Percentiles rank a stretch among this genome's conserved stretches.
phyloP scores from a whole-genome alignment of 2,329 filamentous ascomycete genomes.

The Arthrinium puccinioides region DNA sequence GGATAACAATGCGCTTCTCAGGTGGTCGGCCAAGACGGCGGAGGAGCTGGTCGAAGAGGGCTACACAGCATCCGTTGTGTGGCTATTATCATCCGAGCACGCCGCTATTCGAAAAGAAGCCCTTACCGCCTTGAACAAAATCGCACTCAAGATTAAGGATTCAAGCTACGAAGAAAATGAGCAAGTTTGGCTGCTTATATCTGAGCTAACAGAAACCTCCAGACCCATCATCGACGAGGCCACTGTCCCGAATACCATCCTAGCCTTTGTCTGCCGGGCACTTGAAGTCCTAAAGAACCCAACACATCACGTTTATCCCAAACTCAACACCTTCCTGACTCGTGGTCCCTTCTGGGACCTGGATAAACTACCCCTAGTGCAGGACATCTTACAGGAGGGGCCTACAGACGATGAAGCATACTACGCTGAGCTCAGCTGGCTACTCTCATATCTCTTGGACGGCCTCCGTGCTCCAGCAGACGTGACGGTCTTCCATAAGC shows the following conservation, averaged over 20 bases:
- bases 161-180: conserved; percentile 70
- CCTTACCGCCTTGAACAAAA: conserved; percentile 59
- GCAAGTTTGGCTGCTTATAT: conserved; percentile 71
- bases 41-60: conserved; percentile 76
- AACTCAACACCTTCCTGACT: conserved; percentile 78
- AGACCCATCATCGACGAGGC: conserved; percentile 42
- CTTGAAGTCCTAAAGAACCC: conserved; percentile 68
- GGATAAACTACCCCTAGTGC: conserved; percentile 65
- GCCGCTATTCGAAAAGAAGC: conserved; percentile 74
- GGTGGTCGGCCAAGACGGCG: conserved; percentile 69
- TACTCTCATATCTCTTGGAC: conserved; percentile 22
- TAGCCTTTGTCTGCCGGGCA: conserved; percentile 67
- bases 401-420: conserved; percentile 27
- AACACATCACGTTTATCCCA: conserved; percentile 75
- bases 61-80: conserved; percentile 60
- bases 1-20: conserved; percentile 49
- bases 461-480: conserved; percentile 19
- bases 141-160: conserved; percentile 54
- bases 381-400: conserved; percentile 48
- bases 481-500: conserved; percentile 20
- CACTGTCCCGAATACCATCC: conserved; percentile 64
- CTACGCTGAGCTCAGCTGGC: conserved; percentile 24
- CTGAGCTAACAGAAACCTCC: conserved; percentile 72
- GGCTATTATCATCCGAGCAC: conserved; percentile 70
- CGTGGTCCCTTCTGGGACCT: conserved; percentile 69